phyloP scores from a whole-genome alignment of 2,329 filamentous ascomycete species.

The Ascocoryne sarcoides region DNA sequence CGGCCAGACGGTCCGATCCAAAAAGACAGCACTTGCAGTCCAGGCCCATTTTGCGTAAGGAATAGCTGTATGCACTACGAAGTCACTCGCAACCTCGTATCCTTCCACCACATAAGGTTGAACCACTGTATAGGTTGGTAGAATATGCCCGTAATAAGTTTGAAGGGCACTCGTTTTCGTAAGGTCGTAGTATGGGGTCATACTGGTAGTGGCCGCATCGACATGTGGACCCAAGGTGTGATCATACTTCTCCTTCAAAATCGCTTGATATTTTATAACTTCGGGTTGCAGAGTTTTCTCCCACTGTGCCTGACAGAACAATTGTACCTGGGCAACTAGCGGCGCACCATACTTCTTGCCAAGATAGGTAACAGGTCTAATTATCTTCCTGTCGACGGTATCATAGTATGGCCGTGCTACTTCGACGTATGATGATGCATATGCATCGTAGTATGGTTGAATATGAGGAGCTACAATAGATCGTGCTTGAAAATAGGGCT shows the following conservation, averaged over 20 bases:
- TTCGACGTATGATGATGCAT: slow-evolving; percentile 76
- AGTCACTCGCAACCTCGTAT: slow-evolving; percentile 57
- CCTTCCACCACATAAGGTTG: slow-evolving; percentile 64
- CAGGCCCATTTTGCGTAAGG: slow-evolving; percentile 65
- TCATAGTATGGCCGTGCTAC: slow-evolving; percentile 67
- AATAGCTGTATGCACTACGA: slow-evolving; percentile 60
- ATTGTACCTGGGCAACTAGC: slow-evolving; percentile 56
- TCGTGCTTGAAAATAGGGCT: slow-evolving; percentile 66
- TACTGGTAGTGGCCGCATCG: slow-evolving; percentile 44
- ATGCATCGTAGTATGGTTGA: slow-evolving; percentile 76
- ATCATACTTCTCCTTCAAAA: slow-evolving; percentile 59
- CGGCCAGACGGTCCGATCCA: slow-evolving; percentile 73
- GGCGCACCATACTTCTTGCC: slow-evolving; percentile 69
- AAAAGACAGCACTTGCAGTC: slow-evolving; percentile 59
- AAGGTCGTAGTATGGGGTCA: slow-evolving; percentile 66
- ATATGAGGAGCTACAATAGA: slow-evolving; percentile 61
- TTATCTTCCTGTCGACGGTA: slow-evolving; percentile 50
- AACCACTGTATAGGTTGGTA: slow-evolving; percentile 67
- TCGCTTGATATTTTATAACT: slow-evolving; percentile 53
- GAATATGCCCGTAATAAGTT: slow-evolving; percentile 61
- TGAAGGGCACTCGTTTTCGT: slow-evolving; percentile 54
- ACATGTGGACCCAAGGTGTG: slow-evolving; percentile 66
- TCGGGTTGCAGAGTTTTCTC: slow-evolving; percentile 68
- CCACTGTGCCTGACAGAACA: slow-evolving; percentile 67
- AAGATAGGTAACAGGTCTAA: slow-evolving; percentile 59